phyloP scores from a whole-genome alignment of 805 yeast genomes.

The Tetrapisispora namnaoensis region DNA sequence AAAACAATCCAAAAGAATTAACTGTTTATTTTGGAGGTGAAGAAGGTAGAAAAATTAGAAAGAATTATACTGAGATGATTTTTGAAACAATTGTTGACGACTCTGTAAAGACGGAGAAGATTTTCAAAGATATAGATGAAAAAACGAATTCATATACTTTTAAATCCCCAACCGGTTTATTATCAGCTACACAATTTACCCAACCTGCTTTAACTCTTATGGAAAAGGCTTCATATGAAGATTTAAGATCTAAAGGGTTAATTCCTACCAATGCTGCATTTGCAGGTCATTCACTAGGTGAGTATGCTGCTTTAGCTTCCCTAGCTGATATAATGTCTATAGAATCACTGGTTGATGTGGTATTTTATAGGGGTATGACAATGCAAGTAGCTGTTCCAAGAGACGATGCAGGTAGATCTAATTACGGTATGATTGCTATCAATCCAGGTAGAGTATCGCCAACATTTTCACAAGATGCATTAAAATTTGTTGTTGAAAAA shows the following conservation, averaged over 20 bases:
- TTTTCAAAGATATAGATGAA: constrained; percentile 84
- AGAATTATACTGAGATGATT: constrained; percentile 93
- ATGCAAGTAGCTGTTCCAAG: constrained; percentile 99
- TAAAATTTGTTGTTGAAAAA: constrained; percentile 87
- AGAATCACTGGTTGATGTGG: constrained; percentile 93
- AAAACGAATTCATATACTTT: constrained; percentile 78
- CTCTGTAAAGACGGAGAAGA: constrained; percentile 77
- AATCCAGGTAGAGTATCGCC: constrained; percentile 89
- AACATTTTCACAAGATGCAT: constrained; percentile 86
- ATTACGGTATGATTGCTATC: constrained; percentile 98
- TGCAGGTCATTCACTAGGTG: constrained; percentile 99
- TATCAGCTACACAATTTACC: constrained; percentile 97
- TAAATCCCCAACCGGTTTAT: constrained; percentile 85
- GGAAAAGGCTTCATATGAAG: constrained; percentile 99
- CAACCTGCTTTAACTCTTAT: constrained; percentile 98
- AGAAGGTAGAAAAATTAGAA: constrained; percentile 89
- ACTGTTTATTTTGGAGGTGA: constrained; percentile 98
- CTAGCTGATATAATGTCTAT: constrained; percentile 98
- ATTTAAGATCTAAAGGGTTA: constrained; percentile 89
- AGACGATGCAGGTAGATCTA: constrained; percentile 89
- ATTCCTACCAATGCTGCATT: constrained; percentile 89
- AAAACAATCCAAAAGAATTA: constrained; percentile 88
- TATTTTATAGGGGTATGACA: constrained; percentile 99
- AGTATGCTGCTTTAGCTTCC: constrained; percentile 94
- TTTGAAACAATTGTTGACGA: constrained; percentile 91